A percentile compares a stretch with the other conserved stretches of the same genome.
phyloP scores from a whole-genome alignment of 2,329 filamentous ascomycete genomes.

The Davidsoniella virescens region DNA sequence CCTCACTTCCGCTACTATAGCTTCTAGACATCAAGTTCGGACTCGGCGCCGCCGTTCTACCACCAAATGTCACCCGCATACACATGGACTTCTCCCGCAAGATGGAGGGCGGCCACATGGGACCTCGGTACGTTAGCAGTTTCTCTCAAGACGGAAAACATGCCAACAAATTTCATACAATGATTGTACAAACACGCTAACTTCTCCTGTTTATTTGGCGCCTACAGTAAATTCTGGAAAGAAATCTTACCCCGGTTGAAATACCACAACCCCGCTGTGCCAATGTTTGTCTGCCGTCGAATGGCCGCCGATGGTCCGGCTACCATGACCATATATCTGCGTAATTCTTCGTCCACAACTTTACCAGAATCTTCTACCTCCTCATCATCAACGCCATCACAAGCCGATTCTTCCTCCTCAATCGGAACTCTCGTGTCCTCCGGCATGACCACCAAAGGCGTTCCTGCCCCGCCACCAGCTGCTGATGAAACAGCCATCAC shows the following conservation, averaged over 20 bases:
- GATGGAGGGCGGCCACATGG: constrained; percentile 51
- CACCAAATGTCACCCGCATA: constrained; percentile 57
- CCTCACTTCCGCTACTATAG: constrained; percentile 26
- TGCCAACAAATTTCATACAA: neutral
- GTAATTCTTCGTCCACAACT: constrained; percentile 21
- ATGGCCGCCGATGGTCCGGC: constrained; percentile 38
- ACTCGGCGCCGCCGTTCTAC: constrained; percentile 67
- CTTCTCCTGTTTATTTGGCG: too few relatives aligned
- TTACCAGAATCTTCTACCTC: neutral
- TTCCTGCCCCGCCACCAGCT: constrained; percentile 28
- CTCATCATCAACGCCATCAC: constrained; percentile 9
- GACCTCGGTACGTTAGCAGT: constrained; percentile 43
- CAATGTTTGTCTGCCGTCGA: constrained; percentile 66
- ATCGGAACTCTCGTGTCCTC: constrained; percentile 27
- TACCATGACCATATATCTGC: constrained; percentile 49
- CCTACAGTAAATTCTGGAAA: constrained; percentile 69
- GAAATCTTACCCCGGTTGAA: constrained; percentile 72
- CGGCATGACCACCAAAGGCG: constrained; percentile 27
- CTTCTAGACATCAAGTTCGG: constrained; percentile 62
- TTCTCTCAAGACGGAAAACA: constrained; percentile 14
- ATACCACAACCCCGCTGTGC: constrained; percentile 77
- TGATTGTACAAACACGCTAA: constrained; percentile 11
- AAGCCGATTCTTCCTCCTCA: constrained; percentile 21
- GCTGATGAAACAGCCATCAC: constrained; percentile 33
- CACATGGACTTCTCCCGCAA: constrained; percentile 54